Conservation (phyloP, 805 yeast genomes). For the Metschnikowia arizonensis region DNA sequence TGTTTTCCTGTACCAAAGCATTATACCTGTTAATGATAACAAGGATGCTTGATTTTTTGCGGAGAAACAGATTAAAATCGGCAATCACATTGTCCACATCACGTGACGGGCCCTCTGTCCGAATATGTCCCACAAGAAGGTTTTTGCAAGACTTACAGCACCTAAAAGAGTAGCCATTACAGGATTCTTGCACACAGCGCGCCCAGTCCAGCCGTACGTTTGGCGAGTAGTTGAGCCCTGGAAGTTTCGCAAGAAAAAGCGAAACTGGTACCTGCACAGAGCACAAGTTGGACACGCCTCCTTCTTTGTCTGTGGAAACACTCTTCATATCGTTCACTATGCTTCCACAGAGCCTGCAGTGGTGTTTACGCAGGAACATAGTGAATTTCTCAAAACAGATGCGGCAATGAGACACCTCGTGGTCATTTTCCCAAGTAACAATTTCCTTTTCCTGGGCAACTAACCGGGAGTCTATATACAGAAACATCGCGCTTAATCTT, state of each 20-base stretch:
- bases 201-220: slow-evolving; percentile 19
- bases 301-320: slow-evolving; percentile 28
- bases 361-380: slow-evolving; percentile 69
- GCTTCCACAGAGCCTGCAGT: slow-evolving; percentile 84
- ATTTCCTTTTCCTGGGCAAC: slow-evolving; percentile 19
- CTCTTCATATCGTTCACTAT: slow-evolving; percentile 66
- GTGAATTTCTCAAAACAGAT: slow-evolving; percentile 60
- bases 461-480: background rate
- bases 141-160: slow-evolving; percentile 70
- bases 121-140: slow-evolving; percentile 44
- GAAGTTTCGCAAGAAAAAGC: slow-evolving; percentile 36
- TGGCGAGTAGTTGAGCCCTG: slow-evolving; percentile 32
- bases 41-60: slow-evolving; percentile 22
- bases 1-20: slow-evolving; percentile 10
- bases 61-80: slow-evolving; percentile 22
- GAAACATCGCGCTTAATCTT: slow-evolving; percentile 1
- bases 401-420: slow-evolving; percentile 49
- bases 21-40: slow-evolving; percentile 23
- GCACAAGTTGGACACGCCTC: slow-evolving; percentile 39
- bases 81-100: slow-evolving; percentile 5
- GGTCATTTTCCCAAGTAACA: slow-evolving; percentile 55
- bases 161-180: slow-evolving; percentile 34
- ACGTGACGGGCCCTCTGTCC: background rate
- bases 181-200: background rate
- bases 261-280: slow-evolving; percentile 65